Conservation (phyloP, 805 yeast genomes). For the Ogataea trehaloabstinens region DNA sequence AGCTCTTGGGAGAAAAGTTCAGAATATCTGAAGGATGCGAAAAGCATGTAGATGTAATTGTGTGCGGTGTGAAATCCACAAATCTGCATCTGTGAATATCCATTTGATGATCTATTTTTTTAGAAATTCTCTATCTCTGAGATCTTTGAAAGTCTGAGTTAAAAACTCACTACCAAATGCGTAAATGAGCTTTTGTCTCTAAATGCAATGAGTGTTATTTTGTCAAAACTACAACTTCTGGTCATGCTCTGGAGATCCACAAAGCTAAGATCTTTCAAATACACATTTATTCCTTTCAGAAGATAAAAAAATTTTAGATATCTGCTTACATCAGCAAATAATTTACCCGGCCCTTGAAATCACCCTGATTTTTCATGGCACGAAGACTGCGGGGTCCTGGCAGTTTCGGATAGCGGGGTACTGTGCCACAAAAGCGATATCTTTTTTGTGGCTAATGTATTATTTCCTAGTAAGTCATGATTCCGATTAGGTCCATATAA, state of each 20-base stretch:
- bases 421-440: neutral
- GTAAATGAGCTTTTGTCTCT: no score
- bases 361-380: no score
- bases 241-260: no score
- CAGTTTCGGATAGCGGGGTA: neutral
- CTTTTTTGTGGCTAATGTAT: no score
- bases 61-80: constrained; percentile 82
- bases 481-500: neutral
- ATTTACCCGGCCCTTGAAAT: constrained; percentile 1
- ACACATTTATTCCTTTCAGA: no score
- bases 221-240: no score
- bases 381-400: constrained; percentile 1
- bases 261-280: no score
- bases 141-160: neutral
- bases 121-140: constrained; percentile 5
- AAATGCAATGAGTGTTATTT: no score
- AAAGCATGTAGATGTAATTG: constrained; percentile 78
- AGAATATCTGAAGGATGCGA: constrained; percentile 53
- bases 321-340: neutral
- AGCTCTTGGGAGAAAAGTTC: constrained; percentile 47
- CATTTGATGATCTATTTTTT: constrained; percentile 47
- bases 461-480: neutral
- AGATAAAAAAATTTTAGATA: no score
- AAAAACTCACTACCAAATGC: constrained; percentile 6
- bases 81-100: constrained; percentile 89